Base-by-base conservation (phyloP, 495 filamentous ascomycete species). In the Hypoxylon fragiforme region DNA sequence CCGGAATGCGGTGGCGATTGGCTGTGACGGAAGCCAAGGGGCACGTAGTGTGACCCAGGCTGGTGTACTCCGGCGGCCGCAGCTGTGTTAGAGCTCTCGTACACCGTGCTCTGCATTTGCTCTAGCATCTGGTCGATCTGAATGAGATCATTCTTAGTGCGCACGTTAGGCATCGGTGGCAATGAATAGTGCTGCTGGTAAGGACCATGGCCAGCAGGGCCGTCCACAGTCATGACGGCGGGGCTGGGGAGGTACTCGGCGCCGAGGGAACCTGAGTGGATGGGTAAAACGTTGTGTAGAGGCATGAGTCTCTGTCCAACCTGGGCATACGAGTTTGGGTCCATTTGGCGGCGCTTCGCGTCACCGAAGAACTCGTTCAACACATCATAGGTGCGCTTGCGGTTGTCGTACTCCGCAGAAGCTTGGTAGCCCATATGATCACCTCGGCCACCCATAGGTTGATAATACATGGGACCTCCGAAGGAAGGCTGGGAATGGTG, bases 331-430 rank as follows among this genome's bases (percentile, higher is more conserved):
- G 87, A 94, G 30, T 78, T 81, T 0, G 91, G 86, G 57, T 97
- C 91, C 57, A 99, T 86, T 56, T 88, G 82, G 60, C 89, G 87
- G 45, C 91, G 87, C 76, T 97, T 96, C 51, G 87, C 82, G 65
- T 91, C 91, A 43, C 89, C 86, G 60, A 97, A 95, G 76, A 97
- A 95, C 59, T 95, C 91, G 66, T 95, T 91, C 50, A 97, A 73
- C 20, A 89, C 89, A 50, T 97, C 92, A 47, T 89, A 88, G 13
- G 84, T 85, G 38, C 91, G 88, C 77, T 92, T 95, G 53, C 87
- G 81, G 46, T 75, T 78, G 50, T 90, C 85, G 60, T 84, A 85
- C 28, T 72, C 67, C 12, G 76, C 65, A 13, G 67, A 68, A 30
- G 77, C 73, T 44, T 80, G 74, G 51, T 81, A 78, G 48, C 73